A percentile compares a stretch with the other conserved stretches of the same genome.
These are phyloP conservation scores for Raphanus raphanistrum DNA, from an alignment of 345 rosid genomes.

Conservation along the genomic window DNA sequence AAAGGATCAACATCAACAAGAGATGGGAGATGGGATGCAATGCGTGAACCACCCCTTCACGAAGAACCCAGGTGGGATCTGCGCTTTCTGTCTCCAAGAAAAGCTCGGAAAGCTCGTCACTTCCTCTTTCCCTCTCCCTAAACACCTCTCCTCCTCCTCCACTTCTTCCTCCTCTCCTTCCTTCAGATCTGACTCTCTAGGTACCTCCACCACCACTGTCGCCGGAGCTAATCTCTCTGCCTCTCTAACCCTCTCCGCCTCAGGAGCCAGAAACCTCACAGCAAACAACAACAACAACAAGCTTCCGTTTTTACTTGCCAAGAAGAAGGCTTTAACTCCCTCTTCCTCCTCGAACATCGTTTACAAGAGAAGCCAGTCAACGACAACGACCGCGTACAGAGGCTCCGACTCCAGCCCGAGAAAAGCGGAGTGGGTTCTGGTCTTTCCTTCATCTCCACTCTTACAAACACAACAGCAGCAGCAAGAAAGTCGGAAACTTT, in stretches of 20 bases:
- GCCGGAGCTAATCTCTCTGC: conserved; percentile 31
- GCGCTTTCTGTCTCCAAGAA: conserved; percentile 97
- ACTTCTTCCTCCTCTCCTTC: conserved; percentile 60
- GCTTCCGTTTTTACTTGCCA: conserved; percentile 67
- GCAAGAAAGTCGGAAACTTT: conserved; percentile 44
- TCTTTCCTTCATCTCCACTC: conserved; percentile 73
- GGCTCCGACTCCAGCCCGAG: conserved; percentile 58
- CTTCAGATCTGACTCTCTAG: conserved; percentile 73
- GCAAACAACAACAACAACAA: conserved; percentile 10
- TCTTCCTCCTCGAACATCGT: conserved; percentile 48
- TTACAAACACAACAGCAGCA: conserved; percentile 42
- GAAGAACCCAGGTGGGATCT: conserved; percentile 93
- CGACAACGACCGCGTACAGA: conserved; percentile 29
- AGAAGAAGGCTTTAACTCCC: conserved; percentile 64
- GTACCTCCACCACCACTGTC: neutral
- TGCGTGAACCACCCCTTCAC: conserved; percentile 74
- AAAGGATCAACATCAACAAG: conserved; percentile 47
- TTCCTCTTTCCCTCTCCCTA: conserved; percentile 73
- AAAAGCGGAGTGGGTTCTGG: conserved; percentile 75
- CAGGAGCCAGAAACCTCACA: conserved; percentile 42
- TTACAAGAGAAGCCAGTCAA: conserved; percentile 82
- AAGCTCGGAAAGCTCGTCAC: conserved; percentile 96
- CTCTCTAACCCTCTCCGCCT: conserved; percentile 33
- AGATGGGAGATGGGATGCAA: conserved; percentile 81
- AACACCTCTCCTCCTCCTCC: conserved; percentile 51